phyloP scores from a whole-genome alignment of 2,329 filamentous ascomycete species.

The Diaporthe sp. region DNA sequence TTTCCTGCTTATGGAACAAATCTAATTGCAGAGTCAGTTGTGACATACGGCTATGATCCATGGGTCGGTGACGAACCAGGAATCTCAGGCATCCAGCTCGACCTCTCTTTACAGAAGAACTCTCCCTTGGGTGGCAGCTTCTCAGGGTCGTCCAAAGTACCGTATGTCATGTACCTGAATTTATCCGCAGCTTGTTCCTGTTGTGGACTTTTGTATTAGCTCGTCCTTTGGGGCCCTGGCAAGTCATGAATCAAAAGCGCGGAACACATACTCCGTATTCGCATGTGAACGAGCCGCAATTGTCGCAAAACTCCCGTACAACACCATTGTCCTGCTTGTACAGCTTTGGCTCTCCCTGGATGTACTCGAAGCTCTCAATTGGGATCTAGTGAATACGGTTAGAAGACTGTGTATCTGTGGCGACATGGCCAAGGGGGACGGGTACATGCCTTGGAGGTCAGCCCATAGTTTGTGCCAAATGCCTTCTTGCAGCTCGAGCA shows the following conservation, averaged over 20 bases:
- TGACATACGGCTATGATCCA: neutral
- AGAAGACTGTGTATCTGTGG: neutral
- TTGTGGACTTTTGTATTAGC: neutral
- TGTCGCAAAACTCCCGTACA: constrained; percentile 51
- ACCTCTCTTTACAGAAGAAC: constrained; percentile 65
- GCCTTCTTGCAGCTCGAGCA: constrained; percentile 52
- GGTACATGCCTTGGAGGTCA: constrained; percentile 48
- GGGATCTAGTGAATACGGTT: constrained; percentile 47
- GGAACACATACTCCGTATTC: constrained; percentile 49
- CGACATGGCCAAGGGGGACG: neutral
- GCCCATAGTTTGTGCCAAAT: constrained; percentile 52
- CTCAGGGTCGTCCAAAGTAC: constrained; percentile 64
- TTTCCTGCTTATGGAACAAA: constrained; percentile 61
- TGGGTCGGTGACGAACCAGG: constrained; percentile 51
- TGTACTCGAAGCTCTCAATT: constrained; percentile 48
- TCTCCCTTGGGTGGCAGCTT: constrained; percentile 66
- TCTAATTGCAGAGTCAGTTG: constrained; percentile 46
- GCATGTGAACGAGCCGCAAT: constrained; percentile 51
- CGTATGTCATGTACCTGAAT: constrained; percentile 60
- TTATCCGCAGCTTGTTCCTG: constrained; percentile 60
- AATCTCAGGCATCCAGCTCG: constrained; percentile 65
- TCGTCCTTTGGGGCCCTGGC: neutral
- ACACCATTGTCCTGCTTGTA: constrained; percentile 52
- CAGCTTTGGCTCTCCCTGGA: constrained; percentile 46
- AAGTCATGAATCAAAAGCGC: too few relatives aligned